Base-by-base conservation (phyloP, 169 alveolate species). In the Plasmodium gonderi region DNA sequence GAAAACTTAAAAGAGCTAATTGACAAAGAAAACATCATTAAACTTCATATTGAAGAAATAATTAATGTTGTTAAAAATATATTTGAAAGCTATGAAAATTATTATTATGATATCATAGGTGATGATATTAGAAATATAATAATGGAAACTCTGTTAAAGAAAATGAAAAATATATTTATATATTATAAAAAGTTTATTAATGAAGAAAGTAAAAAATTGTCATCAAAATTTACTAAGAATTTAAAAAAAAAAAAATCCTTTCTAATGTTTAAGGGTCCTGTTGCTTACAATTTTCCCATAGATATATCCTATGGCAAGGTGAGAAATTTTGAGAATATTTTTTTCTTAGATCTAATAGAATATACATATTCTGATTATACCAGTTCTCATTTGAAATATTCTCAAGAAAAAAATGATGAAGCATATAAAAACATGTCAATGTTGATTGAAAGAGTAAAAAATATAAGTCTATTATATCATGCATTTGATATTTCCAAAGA, bases 291-390 rank as follows among this genome's bases (percentile, higher is more conserved):
- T 47, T 87, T 51, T 47, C 93, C 93, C 29, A 87, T 87, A 31
- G 87, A 87, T 17, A 51, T 87, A 51, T 87, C 93, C n/a, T 87
- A 74, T 45, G 74, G 54, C 0, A 87, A 87, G 68, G 31, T 87
- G 5, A 76, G 44, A 75, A 42, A 74, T 75, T 87, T 87, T 42
- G 93, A 87, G 36, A 8, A 87, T 1, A 54, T 87, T 11, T 87
- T 87, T 64, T 51, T 87, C 68, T 78, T 87, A 40, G 93, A 87
- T 31, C 45, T 87, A 47, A 75, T 74, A 12, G 89, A 87, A 20
- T 87, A 87, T 78, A 44, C 76, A 14, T 87, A 74, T 36, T 74
- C 87, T 14, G 72, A 87, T 45, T 49, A 75, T 65, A 87, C 85
- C 36, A 75, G 80, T 87, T 75, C 87, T 49, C 65, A 87, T 20